A percentile compares a stretch with the other conserved stretches of the same genome.
Evolutionary conservation across 495 filamentous ascomycete genomes (phyloP).

Genomic region (Penicillium coprophilum): DNA sequence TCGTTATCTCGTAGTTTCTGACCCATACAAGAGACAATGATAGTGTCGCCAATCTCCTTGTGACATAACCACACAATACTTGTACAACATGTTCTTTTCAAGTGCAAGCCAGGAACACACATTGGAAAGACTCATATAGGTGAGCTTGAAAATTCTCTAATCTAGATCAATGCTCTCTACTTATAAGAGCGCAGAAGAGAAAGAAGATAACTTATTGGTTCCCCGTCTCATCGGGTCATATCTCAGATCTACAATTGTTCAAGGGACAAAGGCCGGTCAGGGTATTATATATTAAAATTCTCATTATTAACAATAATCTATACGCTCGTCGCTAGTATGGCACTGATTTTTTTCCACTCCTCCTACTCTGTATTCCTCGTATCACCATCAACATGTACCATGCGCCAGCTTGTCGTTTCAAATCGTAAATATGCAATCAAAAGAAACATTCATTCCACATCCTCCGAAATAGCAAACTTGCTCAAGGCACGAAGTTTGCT

Average conservation of each 20-base stretch:
- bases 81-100: too few relatives aligned
- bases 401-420: background rate
- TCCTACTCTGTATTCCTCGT: background rate
- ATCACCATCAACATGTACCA: background rate
- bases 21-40: background rate
- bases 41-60: background rate
- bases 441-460: background rate
- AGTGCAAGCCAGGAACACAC: too few relatives aligned
- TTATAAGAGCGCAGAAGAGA: too few relatives aligned
- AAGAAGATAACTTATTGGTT: too few relatives aligned
- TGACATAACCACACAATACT: background rate
- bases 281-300: background rate
- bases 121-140: too few relatives aligned
- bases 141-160: background rate
- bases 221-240: too few relatives aligned
- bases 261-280: background rate
- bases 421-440: background rate
- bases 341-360: background rate
- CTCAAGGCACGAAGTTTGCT: slow-evolving; percentile 29
- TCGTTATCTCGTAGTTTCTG: too few relatives aligned
- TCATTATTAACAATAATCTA: background rate
- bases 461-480: slow-evolving; percentile 30
- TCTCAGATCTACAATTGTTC: background rate
- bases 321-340: background rate
- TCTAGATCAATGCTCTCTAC: background rate